Evolutionary conservation across 2,329 filamentous ascomycete genomes (phyloP), one percentile per base, ranked within the genome.

Genomic region (Cercospora citrullina): DNA sequence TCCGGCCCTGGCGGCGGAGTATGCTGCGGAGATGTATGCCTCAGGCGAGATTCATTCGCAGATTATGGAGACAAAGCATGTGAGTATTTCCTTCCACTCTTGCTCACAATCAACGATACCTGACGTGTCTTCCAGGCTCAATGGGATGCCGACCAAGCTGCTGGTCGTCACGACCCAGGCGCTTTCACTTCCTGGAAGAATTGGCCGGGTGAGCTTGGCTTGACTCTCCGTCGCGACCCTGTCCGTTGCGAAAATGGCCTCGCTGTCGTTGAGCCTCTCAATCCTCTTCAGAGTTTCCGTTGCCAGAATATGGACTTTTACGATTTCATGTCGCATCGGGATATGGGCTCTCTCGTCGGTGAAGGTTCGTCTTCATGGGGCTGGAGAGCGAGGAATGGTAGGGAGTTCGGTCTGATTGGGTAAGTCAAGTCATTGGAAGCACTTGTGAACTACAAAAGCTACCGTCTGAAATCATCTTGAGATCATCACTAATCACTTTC

Each of bases 371-470:
- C 48, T 14, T 57, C 83, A 0, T 86, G 84, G 84, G 85, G 85
- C 1, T 87, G 85, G 85, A 84, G 82, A 0, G 83, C 84, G 12
- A 76, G 78, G 1, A 79, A 82, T 55, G 84, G 84, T 26, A 84
- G 85, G 26, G 85, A 87, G 68, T 86, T 87, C 64, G 80, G 84
- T 60, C 83, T 84, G 65, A 84, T 87, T 66, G 84, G 83, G 48
- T 53, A 28, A 53, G 14, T 30, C 28, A 30, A 30, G 28, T 30
- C 28, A 30, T 30, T 30, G 28, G 28, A 30, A 30, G 28, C 28
- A 30, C 28, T 28, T 30, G 28, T 30, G 28, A 30, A 30, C 28
- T 30, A 30, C 28, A 30, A 30, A 30, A 30, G 28, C 28, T 30
- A 30, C 28, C 7, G 28, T 30, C 28, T 30, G 28, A 30, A 30